Base-by-base conservation (phyloP, 192 early-diverging fungal genomes). In the Tieghemiomyces parasiticus region DNA sequence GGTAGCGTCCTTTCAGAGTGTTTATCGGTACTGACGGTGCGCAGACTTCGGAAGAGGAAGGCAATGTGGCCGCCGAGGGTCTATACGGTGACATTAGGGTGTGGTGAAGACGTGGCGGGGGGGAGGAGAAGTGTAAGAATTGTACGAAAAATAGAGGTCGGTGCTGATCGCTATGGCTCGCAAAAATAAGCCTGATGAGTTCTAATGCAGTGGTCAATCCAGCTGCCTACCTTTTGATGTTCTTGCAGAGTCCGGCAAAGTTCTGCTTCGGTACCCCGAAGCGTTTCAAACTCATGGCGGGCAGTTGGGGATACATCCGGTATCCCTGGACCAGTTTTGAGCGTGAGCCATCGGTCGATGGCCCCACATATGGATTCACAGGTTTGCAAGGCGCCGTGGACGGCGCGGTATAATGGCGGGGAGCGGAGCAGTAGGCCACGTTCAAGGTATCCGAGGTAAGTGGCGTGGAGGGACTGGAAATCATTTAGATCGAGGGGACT, bases 361-460 rank as follows among this genome's bases (percentile, higher is more conserved):
- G 33, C 32, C 54, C 54, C 54, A 31, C 54, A 56, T 13, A 56
- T 33, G 32, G 54, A 1, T 24, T 56, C 54, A 33, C 54, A 56
- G 19, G 54, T 24, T 24, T 56, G 9, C 31, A 34, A 1, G 31
- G 54, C 34, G 19, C 29, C 54, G 14, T 33, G 54, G 29, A 56
- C 14, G 3, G 54, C 54, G 2, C 24, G 1, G 13, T 13, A 34
- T 16, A 56, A 31, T 34, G 54, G 54, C 1, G 1, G 28, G 20
- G 54, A 31, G 28, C 34, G 54, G 1, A 56, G 16, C 30, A 56
- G 29, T 9, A 56, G 54, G 31, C 54, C 54, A 14, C 34, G 28
- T 33, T 56, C 54, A 20, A 56, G 6, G 14, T 56, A 56, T 16
- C 24, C 13, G 20, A 56, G 54, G 24, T 33, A 56, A 24, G 9